Conservation (phyloP, 2,329 filamentous ascomycete genomes). For the Cucurbitaria berberidis region DNA sequence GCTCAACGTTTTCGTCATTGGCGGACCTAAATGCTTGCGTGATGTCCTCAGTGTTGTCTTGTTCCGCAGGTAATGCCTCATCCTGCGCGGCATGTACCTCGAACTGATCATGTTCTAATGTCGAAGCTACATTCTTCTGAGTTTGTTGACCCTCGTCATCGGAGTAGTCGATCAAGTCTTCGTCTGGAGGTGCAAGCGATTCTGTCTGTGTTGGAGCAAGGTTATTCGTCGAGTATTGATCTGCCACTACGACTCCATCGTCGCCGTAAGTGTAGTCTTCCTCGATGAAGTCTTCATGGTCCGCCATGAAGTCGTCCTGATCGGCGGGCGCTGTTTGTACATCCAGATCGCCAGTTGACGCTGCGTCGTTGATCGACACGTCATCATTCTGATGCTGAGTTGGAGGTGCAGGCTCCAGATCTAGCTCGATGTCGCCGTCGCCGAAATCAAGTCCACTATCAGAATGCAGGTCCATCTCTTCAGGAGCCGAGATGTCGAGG, state of each 20-base stretch:
- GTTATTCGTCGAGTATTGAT: constrained; percentile 8
- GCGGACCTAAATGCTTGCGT: background rate
- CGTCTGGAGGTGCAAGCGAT: constrained; percentile 24
- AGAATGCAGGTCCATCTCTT: constrained; percentile 63
- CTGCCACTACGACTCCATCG: constrained; percentile 8
- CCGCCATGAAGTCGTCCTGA: constrained; percentile 48
- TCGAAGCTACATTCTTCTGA: background rate
- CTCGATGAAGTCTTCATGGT: constrained; percentile 41
- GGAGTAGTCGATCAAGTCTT: constrained; percentile 44
- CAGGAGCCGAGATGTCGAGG: constrained; percentile 46
- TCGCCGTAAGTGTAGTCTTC: constrained; percentile 29
- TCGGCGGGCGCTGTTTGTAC: constrained; percentile 21
- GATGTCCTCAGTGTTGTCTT: background rate
- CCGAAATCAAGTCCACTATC: constrained; percentile 53
- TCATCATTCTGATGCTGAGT: constrained; percentile 51
- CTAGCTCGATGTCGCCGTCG: constrained; percentile 67
- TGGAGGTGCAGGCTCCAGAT: constrained; percentile 48
- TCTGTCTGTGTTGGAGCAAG: constrained; percentile 4
- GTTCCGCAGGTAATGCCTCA: background rate
- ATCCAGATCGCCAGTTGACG: constrained; percentile 31
- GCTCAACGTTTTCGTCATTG: background rate
- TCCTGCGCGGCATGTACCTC: background rate
- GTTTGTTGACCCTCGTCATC: constrained; percentile 28
- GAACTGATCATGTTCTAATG: background rate
- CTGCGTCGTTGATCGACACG: constrained; percentile 62